Evolutionary conservation across 306 rosid genomes (phyloP), one percentile per base, ranked within the genome.

Genomic region (Sphenostylis stenocarpa): DNA sequence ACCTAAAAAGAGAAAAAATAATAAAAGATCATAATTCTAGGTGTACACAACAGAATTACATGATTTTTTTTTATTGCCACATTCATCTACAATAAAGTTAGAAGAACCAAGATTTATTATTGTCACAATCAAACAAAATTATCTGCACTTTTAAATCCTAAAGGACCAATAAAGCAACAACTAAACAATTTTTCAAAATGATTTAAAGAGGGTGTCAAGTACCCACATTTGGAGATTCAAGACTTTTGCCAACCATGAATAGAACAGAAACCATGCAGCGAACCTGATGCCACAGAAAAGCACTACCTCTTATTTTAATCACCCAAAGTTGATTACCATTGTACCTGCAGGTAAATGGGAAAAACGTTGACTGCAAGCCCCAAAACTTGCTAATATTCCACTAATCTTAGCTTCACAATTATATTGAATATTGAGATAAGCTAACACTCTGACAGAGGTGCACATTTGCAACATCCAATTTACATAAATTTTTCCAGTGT

Each of bases 261-360:
- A 94, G 81, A 70, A 88, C 85, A 52, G 95, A 91, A 45, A 92
- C 96, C 91, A 94, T 91, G 91, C 97, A 92, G 68, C 98, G 94
- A 62, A 94, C 93, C 80, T 94, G 98, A 82, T 94, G 98, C 98
- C 98, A 94, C 8, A 94, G 90, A 85, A 94, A 94, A 53, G 98
- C 98, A 68, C 90, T 89, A 6, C 98, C 98, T 84, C 77, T 89
- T 72, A 94, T 86, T 80, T 83, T 84, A 66, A 94, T 81, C 72
- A 76, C 88, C 96, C 94, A 90, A 47, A 94, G 96, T 84, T 81
- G 91, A 77, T 88, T 81, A 29, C 63, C 88, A 57, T 85, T 85
- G 84, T 82, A 89, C 88, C 98, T 94, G 89, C 79, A 76, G 82
- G 75, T 44, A 70, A 73, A 73, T 23, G 64, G 33, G 49, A 66